phyloP scores from a whole-genome alignment of 495 filamentous ascomycete species.

The Emericellopsis terricola region DNA sequence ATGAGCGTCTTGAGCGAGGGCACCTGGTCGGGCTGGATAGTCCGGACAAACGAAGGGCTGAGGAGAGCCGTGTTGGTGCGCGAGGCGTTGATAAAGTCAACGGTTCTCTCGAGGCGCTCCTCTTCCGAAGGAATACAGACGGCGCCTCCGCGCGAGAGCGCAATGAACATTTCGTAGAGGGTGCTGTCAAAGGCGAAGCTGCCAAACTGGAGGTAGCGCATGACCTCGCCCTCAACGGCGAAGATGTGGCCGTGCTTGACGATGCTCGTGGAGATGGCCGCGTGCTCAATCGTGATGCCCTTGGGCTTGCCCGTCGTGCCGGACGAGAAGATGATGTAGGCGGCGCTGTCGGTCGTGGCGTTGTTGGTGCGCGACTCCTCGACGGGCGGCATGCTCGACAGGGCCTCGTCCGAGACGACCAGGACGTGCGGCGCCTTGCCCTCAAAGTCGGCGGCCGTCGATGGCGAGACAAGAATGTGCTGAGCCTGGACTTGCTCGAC shows the following conservation, averaged over 20 bases:
- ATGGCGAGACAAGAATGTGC: no score
- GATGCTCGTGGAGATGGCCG: constrained; percentile 11
- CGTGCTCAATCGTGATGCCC: constrained; percentile 23
- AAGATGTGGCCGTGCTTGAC: constrained; percentile 17
- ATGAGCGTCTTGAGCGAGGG: constrained; percentile 17
- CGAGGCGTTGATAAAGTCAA: constrained; percentile 22
- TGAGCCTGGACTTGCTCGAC: constrained; percentile 4
- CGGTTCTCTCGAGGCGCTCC: constrained; percentile 20
- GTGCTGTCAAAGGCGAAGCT: constrained; percentile 52
- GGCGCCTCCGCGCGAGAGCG: constrained; percentile 36
- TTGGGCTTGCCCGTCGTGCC: constrained; percentile 35
- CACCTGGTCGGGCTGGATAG: constrained; percentile 16
- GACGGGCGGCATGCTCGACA: no score
- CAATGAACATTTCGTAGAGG: constrained; percentile 45
- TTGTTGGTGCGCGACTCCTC: constrained; percentile 17
- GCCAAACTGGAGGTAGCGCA: constrained; percentile 47
- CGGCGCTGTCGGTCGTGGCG: constrained; percentile 8
- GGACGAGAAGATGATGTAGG: constrained; percentile 34
- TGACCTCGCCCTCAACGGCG: constrained; percentile 20
- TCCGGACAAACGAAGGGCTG: constrained; percentile 24
- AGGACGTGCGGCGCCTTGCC: no score
- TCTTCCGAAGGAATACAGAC: constrained; percentile 29
- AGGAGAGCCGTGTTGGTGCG: constrained; percentile 29
- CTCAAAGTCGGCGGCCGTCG: no score
- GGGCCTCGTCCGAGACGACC: no score